Base-by-base conservation (phyloP, 257 asterid species). In the Vinca minor region DNA sequence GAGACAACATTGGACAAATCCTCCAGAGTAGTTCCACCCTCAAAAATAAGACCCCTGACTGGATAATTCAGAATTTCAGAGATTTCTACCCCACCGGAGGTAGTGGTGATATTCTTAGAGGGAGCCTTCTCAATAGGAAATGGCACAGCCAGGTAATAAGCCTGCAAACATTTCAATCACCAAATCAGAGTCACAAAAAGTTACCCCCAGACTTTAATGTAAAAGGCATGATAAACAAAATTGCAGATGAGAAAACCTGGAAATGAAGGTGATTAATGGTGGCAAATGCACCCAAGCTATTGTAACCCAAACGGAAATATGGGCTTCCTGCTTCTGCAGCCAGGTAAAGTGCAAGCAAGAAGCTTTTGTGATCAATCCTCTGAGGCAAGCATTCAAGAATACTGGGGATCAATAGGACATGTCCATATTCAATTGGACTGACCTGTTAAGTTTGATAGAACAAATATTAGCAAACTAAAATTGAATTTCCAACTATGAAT, bases 221-320 rank as follows among this genome's bases (percentile, higher is more conserved):
- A 28, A 41, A 23, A 23, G 25, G 23, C 34, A 23, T 21, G 32
- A 10, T 9, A 45, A 9, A 17, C 11, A 45, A 59, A 28, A 62
- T 35, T 11, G 32, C 34, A 36, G 44, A 38, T 9, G 39, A 9
- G 14, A 28, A 62, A 26, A 80, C 82, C 82, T 92, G 96, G 70
- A 92, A 92, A 78, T 92, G 96, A 68, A 92, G 98, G 77, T 89
- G 98, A 58, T 92, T 92, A 77, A 92, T 89, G 62, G 98, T 92
- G 60, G 96, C 98, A 78, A 92, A 92, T 50, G 98, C 98, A 49
- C 98, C 98, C 83, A 92, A 71, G 83, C 98, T 92, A 73, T 89
- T 89, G 82, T 92, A 92, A 41, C 98, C 98, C 86, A 92, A 62
- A 3, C 98, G 91, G 78, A 87, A 92, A 78, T 84, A 87, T 29